Conservation (phyloP, 805 yeast genomes). For the Kregervanrija pseudodelftensis region DNA sequence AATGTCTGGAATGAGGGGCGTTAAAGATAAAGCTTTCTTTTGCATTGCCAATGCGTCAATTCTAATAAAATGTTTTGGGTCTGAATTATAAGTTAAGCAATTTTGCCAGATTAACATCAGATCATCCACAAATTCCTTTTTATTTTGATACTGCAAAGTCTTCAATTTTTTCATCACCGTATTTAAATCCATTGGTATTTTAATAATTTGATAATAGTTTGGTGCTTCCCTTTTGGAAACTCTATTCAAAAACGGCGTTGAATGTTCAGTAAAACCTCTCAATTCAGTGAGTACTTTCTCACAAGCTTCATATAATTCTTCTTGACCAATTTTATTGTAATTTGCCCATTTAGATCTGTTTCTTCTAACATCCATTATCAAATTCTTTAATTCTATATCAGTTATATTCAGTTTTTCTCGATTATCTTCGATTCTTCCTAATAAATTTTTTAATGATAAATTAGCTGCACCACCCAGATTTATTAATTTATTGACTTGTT, state of each 20-base stretch:
- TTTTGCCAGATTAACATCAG: constrained; percentile 92
- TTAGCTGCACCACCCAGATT: constrained; percentile 60
- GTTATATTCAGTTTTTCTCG: constrained; percentile 69
- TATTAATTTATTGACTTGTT: constrained; percentile 23
- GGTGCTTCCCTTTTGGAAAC: constrained; percentile 99
- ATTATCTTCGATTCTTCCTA: constrained; percentile 69
- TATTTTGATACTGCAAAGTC: constrained; percentile 71
- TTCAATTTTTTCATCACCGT: constrained; percentile 90
- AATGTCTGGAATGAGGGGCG: constrained; percentile 87
- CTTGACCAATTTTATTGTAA: constrained; percentile 93
- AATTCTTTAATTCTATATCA: constrained; percentile 75
- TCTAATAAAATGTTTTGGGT: constrained; percentile 85
- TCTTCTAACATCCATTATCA: constrained; percentile 88
- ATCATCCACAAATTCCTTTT: constrained; percentile 90
- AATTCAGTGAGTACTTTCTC: constrained; percentile 89
- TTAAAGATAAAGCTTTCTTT: constrained; percentile 67
- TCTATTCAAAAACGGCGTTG: constrained; percentile 89
- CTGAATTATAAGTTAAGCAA: constrained; percentile 88
- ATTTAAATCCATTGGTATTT: constrained; percentile 92
- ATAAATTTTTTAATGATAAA: constrained; percentile 69
- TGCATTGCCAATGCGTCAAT: constrained; percentile 96
- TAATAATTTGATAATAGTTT: constrained; percentile 83
- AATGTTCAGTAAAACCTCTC: constrained; percentile 90
- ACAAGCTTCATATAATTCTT: constrained; percentile 94
- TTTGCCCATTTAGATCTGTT: constrained; percentile 97